Conservation (phyloP, 352 stramenopile species). For the Globisporangium spiculum region DNA sequence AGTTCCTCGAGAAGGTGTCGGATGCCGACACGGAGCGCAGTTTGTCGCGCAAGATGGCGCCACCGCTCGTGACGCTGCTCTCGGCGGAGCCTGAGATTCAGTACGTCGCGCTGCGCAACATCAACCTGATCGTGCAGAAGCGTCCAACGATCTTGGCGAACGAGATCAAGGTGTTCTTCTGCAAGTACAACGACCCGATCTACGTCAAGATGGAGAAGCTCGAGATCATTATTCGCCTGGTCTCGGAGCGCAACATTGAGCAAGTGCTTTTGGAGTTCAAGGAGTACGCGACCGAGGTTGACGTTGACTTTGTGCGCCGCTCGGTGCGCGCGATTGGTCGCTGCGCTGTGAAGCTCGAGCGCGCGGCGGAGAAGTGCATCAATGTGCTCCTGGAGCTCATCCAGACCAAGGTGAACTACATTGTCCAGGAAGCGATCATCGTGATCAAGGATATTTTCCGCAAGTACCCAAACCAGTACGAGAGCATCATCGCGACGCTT, state of each 20-base stretch:
- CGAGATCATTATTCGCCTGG: slow-evolving; percentile 99
- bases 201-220: slow-evolving; percentile 99
- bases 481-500: slow-evolving; percentile 98
- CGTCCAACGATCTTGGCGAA: slow-evolving; percentile 94
- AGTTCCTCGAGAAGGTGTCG: slow-evolving; percentile 96
- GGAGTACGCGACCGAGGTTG: slow-evolving; percentile 98
- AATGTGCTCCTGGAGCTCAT: slow-evolving; percentile 98
- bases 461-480: slow-evolving; percentile 99
- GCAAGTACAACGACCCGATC: slow-evolving; percentile 99
- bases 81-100: slow-evolving; percentile 98
- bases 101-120: slow-evolving; percentile 99
- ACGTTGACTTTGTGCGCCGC: slow-evolving; percentile 98
- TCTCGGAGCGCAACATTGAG: slow-evolving; percentile 98
- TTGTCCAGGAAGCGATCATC: slow-evolving; percentile 99
- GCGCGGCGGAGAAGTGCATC: slow-evolving; percentile 97
- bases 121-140: slow-evolving; percentile 99
- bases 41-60: slow-evolving; percentile 94
- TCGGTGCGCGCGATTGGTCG: slow-evolving; percentile 97
- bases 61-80: slow-evolving; percentile 98
- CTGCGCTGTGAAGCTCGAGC: slow-evolving; percentile 97
- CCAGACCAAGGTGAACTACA: slow-evolving; percentile 99
- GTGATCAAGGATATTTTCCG: slow-evolving; percentile 99
- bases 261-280: slow-evolving; percentile 98
- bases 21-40: slow-evolving; percentile 90
- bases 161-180: slow-evolving; percentile 97